Conservation (phyloP, 305 asterid species). For the Fraxinus paxiana region DNA sequence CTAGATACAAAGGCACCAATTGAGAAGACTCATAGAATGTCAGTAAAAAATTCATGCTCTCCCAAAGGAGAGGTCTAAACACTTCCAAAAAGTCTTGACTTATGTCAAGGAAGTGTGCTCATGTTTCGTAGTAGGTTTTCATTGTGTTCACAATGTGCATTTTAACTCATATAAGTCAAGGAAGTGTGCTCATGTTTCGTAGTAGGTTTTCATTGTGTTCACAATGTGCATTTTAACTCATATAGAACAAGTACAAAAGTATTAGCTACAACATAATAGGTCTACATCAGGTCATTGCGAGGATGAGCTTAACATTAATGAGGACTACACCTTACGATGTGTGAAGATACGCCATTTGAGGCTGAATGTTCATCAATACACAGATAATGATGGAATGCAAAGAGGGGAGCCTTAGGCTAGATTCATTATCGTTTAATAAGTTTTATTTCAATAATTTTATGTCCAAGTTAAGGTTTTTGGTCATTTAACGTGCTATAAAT, state of each 20-base stretch:
- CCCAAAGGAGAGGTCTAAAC: neutral
- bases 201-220: neutral
- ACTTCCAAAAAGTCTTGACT: neutral
- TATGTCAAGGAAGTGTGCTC: neutral
- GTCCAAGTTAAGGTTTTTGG: neutral
- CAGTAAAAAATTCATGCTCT: neutral
- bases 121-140: neutral
- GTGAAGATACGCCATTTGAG: neutral
- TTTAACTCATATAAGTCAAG: neutral
- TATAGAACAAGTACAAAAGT: neutral
- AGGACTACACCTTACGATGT: neutral
- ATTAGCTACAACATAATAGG: neutral
- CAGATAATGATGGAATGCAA: neutral
- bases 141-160: neutral
- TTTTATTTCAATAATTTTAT: neutral
- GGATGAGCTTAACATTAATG: neutral
- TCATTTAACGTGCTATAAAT: neutral
- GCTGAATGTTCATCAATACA: neutral
- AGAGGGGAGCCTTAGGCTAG: neutral
- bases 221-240: neutral
- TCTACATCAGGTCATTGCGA: neutral
- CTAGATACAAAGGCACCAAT: neutral
- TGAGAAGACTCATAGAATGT: neutral
- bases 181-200: neutral
- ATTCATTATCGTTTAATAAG: neutral